A percentile compares a stretch with the other conserved stretches of the same genome.
phyloP scores from a whole-genome alignment of 2,329 filamentous ascomycete species.

The Hortaea sp. region DNA sequence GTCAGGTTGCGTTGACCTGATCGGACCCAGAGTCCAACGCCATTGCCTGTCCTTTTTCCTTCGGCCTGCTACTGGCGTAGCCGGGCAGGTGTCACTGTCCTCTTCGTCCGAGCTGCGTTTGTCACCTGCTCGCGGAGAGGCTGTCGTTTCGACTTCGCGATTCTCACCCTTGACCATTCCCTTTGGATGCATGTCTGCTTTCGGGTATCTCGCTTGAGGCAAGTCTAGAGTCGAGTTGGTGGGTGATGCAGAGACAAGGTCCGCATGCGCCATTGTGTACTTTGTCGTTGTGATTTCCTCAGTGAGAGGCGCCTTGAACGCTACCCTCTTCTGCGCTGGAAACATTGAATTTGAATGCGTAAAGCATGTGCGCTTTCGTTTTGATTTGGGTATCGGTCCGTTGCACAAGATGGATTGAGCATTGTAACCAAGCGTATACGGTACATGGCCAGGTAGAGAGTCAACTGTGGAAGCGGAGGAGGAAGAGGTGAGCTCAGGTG shows the following conservation, averaged over 20 bases:
- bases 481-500: constrained; percentile 25
- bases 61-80: constrained; percentile 43
- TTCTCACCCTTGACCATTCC: not conserved
- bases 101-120: constrained; percentile 33
- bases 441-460: constrained; percentile 27
- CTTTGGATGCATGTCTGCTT: too few relatives aligned
- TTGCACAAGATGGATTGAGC: constrained; percentile 37
- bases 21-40: constrained; percentile 48
- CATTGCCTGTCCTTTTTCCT: constrained; percentile 46
- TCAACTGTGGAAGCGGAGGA: constrained; percentile 28
- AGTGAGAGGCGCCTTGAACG: constrained; percentile 45
- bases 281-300: constrained; percentile 49
- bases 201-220: constrained; percentile 34
- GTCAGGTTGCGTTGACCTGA: not conserved
- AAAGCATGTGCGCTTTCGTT: constrained; percentile 12
- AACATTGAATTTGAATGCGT: constrained; percentile 37
- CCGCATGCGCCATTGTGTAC: constrained; percentile 47
- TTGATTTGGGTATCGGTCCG: constrained; percentile 30
- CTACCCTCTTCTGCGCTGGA: constrained; percentile 47
- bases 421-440: constrained; percentile 38
- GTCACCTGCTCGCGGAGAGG: not conserved
- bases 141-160: not conserved
- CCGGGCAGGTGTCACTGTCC: constrained; percentile 26
- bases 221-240: constrained; percentile 10
- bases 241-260: constrained; percentile 34